Percentiles rank a stretch among this genome's conserved stretches.
phyloP scores from a whole-genome alignment of 2,329 filamentous ascomycete genomes.

The Ophioceras dolichostomum region DNA sequence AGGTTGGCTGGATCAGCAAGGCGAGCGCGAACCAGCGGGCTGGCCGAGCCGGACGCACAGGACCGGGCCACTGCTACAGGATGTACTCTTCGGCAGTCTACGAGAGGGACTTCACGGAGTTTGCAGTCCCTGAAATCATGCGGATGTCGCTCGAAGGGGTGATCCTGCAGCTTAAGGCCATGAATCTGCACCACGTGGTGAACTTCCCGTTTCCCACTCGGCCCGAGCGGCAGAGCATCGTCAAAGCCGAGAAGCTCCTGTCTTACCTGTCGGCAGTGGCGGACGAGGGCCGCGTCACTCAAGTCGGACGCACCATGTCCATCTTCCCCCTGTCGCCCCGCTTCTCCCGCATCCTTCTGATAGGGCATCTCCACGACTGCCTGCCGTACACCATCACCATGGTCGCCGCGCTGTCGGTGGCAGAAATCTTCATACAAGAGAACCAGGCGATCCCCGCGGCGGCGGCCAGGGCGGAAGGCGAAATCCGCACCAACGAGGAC shows the following conservation, averaged over 20 bases:
- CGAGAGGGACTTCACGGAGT: slow-evolving; percentile 77
- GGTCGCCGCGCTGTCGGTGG: slow-evolving; percentile 77
- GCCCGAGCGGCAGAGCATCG: slow-evolving; percentile 63
- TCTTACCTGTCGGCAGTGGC: slow-evolving; percentile 75
- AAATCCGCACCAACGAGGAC: slow-evolving; percentile 49
- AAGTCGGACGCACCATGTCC: slow-evolving; percentile 69
- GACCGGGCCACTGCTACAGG: slow-evolving; percentile 89
- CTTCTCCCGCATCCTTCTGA: slow-evolving; percentile 82
- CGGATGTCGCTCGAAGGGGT: slow-evolving; percentile 88
- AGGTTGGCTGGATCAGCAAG: slow-evolving; percentile 95
- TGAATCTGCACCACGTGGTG: slow-evolving; percentile 80
- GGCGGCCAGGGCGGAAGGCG: slow-evolving; percentile 29
- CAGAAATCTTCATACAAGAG: slow-evolving; percentile 77
- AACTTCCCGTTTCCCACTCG: slow-evolving; percentile 96
- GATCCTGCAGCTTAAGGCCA: slow-evolving; percentile 86
- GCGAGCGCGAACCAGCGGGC: slow-evolving; percentile 85
- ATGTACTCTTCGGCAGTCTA: slow-evolving; percentile 92
- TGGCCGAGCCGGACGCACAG: slow-evolving; percentile 89
- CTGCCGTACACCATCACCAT: slow-evolving; percentile 78
- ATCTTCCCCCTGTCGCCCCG: slow-evolving; percentile 83
- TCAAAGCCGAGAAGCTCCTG: slow-evolving; percentile 75
- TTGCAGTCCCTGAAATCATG: slow-evolving; percentile 77
- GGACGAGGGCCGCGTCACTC: slow-evolving; percentile 60
- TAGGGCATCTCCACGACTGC: slow-evolving; percentile 73
- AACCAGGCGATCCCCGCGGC: slow-evolving; percentile 56